Base-by-base conservation (phyloP, 1,139 yeast species). In the Scheffersomyces titani region DNA sequence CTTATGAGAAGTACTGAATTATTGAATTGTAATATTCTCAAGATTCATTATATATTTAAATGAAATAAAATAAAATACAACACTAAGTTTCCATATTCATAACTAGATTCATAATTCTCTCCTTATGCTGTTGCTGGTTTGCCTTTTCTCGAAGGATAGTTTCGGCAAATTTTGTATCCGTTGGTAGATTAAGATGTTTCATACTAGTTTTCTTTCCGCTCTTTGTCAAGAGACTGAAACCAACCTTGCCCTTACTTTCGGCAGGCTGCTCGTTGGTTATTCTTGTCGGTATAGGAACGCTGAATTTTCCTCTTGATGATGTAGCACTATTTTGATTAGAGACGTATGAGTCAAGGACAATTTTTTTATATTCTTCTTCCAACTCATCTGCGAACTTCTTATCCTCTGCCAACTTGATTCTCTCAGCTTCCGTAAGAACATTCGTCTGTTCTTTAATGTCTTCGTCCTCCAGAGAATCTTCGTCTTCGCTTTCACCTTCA, bases 141-240 rank as follows among this genome's bases (percentile, higher is more conserved):
- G 73, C 73, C 61, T 73, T 67, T 61, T 76, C 72, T 61, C 71
- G 63, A 60, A 73, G 51, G 47, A 75, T 58, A 49, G 77, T 67
- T 47, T 80, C 74, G 0, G 84, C 86, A 64, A 87, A 78, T 51
- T 72, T 77, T 20, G 78, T 78, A 59, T 82, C 75, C 2, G 77
- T 70, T 0, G 89, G 88, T 44, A 88, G 69, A 6, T 68, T 69
- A 30, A 87, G 69, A 36, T 75, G 78, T 55, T 79, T 80, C 2
- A 83, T 70, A 49, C 72, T 71, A 3, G 79, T 69, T 54, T 75
- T 77, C 63, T 81, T 84, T 3, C 89, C 89, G 44, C 68, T 67
- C 59, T 70, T 84, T 1, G 87, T 79, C 54, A 88, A 70, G 56
- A 88, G 76, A 6, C 83, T 81, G 64, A 88, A 87, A 9, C 83